Evolutionary conservation across 2,329 filamentous ascomycete species (phyloP).

Genomic region (Trichoderma endophyticum): DNA sequence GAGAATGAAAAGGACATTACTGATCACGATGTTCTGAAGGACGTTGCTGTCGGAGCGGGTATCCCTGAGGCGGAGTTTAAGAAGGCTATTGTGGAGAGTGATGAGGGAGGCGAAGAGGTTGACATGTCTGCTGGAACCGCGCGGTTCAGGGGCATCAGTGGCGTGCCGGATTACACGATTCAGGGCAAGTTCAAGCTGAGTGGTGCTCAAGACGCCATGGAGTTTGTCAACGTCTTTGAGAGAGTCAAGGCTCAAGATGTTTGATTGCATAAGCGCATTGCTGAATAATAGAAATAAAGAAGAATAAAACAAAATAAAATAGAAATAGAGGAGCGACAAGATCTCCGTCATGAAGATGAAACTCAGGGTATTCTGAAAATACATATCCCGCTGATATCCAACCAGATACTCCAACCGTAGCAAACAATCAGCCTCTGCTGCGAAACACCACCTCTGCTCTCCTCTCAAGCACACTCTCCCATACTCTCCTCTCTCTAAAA

Average conservation of each 20-base stretch:
- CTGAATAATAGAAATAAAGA: background rate
- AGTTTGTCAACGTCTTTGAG: conserved; percentile 65
- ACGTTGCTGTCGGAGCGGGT: conserved; percentile 39
- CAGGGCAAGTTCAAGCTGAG: conserved; percentile 64
- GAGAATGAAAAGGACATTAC: conserved; percentile 44
- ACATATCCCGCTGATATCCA: background rate
- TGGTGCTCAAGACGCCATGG: conserved; percentile 64
- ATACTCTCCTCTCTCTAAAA: conserved; percentile 36
- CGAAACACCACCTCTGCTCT: conserved; percentile 36
- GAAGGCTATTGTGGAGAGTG: conserved; percentile 39
- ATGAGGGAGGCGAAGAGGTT: conserved; percentile 46
- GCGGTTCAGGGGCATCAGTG: conserved; percentile 45
- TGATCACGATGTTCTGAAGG: conserved; percentile 35
- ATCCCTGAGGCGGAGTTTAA: conserved; percentile 42
- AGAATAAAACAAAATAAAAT: background rate
- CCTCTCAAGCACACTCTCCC: conserved; percentile 38
- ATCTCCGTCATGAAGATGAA: background rate
- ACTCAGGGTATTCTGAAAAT: background rate
- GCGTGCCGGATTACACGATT: conserved; percentile 71
- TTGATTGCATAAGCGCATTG: background rate
- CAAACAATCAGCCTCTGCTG: background rate
- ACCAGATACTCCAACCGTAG: background rate
- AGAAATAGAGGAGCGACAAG: background rate
- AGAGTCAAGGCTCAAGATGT: conserved; percentile 41
- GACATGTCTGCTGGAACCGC: conserved; percentile 31